Evolutionary conservation across 75 land plant species (phyloP).

Genomic region (Pinus taeda): DNA sequence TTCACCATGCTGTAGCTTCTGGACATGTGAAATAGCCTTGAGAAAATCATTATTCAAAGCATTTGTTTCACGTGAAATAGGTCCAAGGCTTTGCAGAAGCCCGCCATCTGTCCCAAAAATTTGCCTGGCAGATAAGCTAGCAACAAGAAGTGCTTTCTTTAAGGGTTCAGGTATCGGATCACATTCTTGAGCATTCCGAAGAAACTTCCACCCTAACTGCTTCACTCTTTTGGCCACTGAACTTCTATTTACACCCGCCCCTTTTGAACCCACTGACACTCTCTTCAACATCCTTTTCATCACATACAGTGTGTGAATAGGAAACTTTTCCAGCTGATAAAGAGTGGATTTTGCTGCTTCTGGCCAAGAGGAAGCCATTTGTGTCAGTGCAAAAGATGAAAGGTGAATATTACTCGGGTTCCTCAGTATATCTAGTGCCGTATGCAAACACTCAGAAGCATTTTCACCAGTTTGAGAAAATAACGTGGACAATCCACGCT

Average conservation of each 20-base stretch:
- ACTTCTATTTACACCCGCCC: neutral
- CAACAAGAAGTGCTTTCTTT: constrained; percentile 15
- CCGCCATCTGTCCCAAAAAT: constrained; percentile 16
- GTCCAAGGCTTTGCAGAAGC: constrained; percentile 9
- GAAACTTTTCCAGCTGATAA: neutral
- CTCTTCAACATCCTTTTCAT: neutral
- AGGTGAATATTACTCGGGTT: neutral
- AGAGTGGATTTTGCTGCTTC: neutral
- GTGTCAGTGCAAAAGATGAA: neutral
- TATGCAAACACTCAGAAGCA: neutral
- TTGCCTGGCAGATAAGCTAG: constrained; percentile 21
- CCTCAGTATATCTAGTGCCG: neutral
- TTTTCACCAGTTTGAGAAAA: neutral
- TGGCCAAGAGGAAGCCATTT: neutral
- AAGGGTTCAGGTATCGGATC: constrained; percentile 17
- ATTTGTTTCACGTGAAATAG: constrained; percentile 5
- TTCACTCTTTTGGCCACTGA: neutral
- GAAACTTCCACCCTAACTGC: neutral
- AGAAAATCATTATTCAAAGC: constrained; percentile 11
- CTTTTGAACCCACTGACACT: neutral
- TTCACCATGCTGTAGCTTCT: constrained; percentile 13
- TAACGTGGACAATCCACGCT: neutral
- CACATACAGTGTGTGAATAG: neutral
- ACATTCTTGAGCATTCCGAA: constrained; percentile 8
- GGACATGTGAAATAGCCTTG: constrained; percentile 12